Conservation (phyloP, 257 asterid species). For the Vinca minor region DNA sequence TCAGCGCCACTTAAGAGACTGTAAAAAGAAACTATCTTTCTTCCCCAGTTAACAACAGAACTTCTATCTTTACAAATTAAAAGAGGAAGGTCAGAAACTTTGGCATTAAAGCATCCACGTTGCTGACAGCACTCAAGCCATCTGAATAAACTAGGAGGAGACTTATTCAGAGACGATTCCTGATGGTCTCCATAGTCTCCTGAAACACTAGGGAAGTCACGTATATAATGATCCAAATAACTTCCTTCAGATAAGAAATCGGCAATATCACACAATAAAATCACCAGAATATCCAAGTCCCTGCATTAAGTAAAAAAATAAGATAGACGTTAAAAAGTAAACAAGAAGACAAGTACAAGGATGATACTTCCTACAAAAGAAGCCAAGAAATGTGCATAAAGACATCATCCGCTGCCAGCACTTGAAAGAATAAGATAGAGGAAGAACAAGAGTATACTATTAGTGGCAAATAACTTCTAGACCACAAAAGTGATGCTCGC, state of each 20-base stretch:
- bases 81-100: constrained; percentile 55
- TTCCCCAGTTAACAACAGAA: constrained; percentile 69
- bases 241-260: constrained; percentile 50
- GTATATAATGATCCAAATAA: constrained; percentile 84
- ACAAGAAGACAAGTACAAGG: constrained; percentile 9
- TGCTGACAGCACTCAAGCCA: constrained; percentile 84
- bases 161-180: constrained; percentile 26
- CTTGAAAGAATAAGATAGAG: background rate
- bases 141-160: constrained; percentile 79
- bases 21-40: constrained; percentile 79
- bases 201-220: constrained; percentile 69
- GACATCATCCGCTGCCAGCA: background rate
- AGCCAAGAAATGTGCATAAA: background rate
- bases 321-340: constrained; percentile 1
- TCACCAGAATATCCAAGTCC: constrained; percentile 81
- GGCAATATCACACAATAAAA: constrained; percentile 62
- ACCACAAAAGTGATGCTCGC: background rate
- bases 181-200: constrained; percentile 32
- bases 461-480: background rate
- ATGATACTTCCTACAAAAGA: background rate
- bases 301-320: constrained; percentile 36
- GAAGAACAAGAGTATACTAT: background rate
- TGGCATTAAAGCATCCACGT: constrained; percentile 61
- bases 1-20: constrained; percentile 87
- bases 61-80: constrained; percentile 61